Evolutionary conservation across 2,329 filamentous ascomycete species (phyloP).

Genomic region (Penicillium sp.): DNA sequence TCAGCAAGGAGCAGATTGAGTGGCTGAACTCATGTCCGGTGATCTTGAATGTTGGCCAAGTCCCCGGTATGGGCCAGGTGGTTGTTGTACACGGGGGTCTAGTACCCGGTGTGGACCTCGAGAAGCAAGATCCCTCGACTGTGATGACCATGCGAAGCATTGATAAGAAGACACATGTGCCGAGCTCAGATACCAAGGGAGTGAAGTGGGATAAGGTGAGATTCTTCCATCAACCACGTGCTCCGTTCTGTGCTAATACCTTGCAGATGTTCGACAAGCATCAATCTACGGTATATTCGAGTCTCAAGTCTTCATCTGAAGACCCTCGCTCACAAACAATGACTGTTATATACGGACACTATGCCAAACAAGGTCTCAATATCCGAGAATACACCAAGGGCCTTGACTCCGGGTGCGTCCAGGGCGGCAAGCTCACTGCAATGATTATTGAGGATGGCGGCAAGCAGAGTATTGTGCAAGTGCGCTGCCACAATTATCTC

Average conservation of each 20-base stretch:
- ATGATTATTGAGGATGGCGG: constrained; percentile 63
- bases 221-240: neutral
- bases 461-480: constrained; percentile 40
- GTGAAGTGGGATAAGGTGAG: constrained; percentile 61
- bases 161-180: constrained; percentile 57
- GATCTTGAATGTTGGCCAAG: constrained; percentile 66
- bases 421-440: constrained; percentile 70
- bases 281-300: constrained; percentile 32
- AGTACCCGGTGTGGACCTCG: constrained; percentile 66
- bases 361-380: constrained; percentile 67
- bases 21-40: constrained; percentile 71
- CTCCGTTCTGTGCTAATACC: neutral
- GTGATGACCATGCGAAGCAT: constrained; percentile 92
- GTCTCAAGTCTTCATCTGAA: constrained; percentile 14
- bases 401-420: constrained; percentile 77
- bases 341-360: constrained; percentile 84
- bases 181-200: constrained; percentile 51
- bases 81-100: constrained; percentile 82
- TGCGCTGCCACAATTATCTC: constrained; percentile 38
- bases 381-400: constrained; percentile 71
- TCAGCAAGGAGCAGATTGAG: constrained; percentile 56
- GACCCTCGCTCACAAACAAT: constrained; percentile 39
- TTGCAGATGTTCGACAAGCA: constrained; percentile 50
- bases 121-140: constrained; percentile 68
- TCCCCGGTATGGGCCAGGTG: constrained; percentile 59